Percentiles rank a stretch among this genome's conserved stretches.
phyloP scores from a whole-genome alignment of 331 rosid species.

The Dryas integrifolia region DNA sequence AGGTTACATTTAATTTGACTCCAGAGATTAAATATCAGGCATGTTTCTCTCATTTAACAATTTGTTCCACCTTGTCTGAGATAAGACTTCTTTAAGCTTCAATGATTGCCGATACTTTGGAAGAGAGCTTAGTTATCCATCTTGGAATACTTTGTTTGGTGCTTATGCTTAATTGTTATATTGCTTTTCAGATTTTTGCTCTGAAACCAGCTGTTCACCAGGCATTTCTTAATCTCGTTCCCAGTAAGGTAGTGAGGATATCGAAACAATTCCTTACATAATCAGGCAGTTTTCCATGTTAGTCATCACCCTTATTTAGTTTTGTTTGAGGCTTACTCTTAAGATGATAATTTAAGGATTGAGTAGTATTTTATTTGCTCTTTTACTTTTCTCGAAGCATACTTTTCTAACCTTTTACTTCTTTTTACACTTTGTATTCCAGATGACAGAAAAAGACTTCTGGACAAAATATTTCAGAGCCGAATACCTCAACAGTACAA shows the following conservation, averaged over 20 bases:
- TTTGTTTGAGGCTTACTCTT: neutral
- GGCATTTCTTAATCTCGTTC: conserved; percentile 80
- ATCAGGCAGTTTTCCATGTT: conserved; percentile 7
- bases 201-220: conserved; percentile 94
- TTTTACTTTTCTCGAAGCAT: conserved; percentile 9
- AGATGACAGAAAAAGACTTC: conserved; percentile 91
- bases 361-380: conserved; percentile 8
- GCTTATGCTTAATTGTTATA: conserved; percentile 17
- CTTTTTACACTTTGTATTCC: conserved; percentile 26
- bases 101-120: conserved; percentile 1
- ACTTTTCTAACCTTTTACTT: conserved; percentile 6
- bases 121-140: neutral
- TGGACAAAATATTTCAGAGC: conserved; percentile 96
- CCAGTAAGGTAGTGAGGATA: conserved; percentile 65
- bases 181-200: conserved; percentile 70
- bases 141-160: conserved; percentile 4
- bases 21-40: conserved; percentile 96
- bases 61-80: neutral
- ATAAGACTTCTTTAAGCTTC: neutral
- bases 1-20: conserved; percentile 87
- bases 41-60: conserved; percentile 26
- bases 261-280: conserved; percentile 22
- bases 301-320: neutral
- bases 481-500: conserved; percentile 84
- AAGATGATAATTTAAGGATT: conserved; percentile 6